Percentiles rank a stretch among this genome's conserved stretches.
Evolutionary conservation across 768 basidiomycete species (phyloP).

Genomic region (Ramaria sp.): DNA sequence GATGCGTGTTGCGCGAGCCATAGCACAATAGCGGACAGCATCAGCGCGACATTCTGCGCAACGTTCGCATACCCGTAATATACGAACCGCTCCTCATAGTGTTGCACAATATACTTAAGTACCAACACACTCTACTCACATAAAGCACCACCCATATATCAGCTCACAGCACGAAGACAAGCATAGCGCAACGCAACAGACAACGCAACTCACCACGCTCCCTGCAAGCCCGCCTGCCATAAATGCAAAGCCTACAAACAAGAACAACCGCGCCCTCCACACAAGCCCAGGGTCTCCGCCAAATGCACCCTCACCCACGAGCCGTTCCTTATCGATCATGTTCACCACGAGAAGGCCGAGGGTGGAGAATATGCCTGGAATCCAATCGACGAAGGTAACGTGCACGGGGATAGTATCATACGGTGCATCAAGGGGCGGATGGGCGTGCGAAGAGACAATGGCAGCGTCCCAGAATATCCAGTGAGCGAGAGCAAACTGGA

Average conservation of each 20-base stretch:
- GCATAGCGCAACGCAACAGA: background rate
- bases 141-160: background rate
- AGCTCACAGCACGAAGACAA: too few relatives aligned
- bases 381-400: conserved; percentile 92
- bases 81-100: conserved; percentile 61
- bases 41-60: conserved; percentile 79
- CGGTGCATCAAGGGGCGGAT: conserved; percentile 59
- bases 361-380: conserved; percentile 89
- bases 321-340: conserved; percentile 87
- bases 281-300: conserved; percentile 71
- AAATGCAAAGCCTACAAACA: conserved; percentile 92
- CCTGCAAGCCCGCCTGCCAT: conserved; percentile 99
- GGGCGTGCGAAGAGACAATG: conserved; percentile 80
- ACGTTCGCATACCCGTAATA: conserved; percentile 96
- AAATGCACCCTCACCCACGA: conserved; percentile 69
- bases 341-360: conserved; percentile 89
- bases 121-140: conserved; percentile 81
- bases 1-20: conserved; percentile 86
- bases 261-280: conserved; percentile 80
- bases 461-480: conserved; percentile 95
- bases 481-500: conserved; percentile 79
- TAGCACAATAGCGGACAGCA: conserved; percentile 77
- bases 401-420: conserved; percentile 63
- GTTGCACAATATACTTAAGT: conserved; percentile 76
- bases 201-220: conserved; percentile 61